These are phyloP conservation scores for Hyphodiscus sp. DNA, from an alignment of 2,329 filamentous ascomycete species.

Conservation along the genomic window DNA sequence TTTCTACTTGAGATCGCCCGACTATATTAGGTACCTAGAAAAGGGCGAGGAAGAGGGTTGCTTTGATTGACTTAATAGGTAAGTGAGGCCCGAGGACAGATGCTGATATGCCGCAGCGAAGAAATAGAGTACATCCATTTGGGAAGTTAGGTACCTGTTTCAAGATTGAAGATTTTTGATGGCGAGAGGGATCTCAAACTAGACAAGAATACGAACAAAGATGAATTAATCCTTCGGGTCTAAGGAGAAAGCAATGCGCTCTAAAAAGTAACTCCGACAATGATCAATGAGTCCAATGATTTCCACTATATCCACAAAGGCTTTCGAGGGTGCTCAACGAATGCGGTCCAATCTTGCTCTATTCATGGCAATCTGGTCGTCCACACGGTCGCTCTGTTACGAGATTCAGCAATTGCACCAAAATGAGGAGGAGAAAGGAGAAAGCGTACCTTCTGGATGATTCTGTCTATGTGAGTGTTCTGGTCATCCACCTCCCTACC, in stretches of 20 bases:
- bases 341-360: slow-evolving; percentile 42
- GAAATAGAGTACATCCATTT: slow-evolving; percentile 39
- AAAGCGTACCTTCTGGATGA: slow-evolving; percentile 64
- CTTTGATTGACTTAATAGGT: no score
- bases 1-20: no score
- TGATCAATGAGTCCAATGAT: not conserved
- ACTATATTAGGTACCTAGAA: no score
- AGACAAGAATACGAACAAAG: not conserved
- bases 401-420: slow-evolving; percentile 25
- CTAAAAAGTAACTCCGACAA: not conserved
- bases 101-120: not conserved
- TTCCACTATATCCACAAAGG: not conserved
- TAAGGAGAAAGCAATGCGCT: not conserved
- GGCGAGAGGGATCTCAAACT: no score
- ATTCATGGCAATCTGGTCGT: slow-evolving; percentile 76
- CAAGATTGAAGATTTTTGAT: slow-evolving; percentile 36
- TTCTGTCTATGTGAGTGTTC: slow-evolving; percentile 70
- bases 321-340: slow-evolving; percentile 12
- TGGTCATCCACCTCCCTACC: slow-evolving; percentile 69
- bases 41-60: no score
- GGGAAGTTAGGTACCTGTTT: slow-evolving; percentile 43
- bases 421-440: slow-evolving; percentile 1
- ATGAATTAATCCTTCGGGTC: not conserved
- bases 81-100: no score
- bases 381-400: slow-evolving; percentile 69